Evolutionary conservation across 2,329 filamentous ascomycete genomes (phyloP), one percentile per base, ranked within the genome.

Genomic region (Claviceps cyperi): DNA sequence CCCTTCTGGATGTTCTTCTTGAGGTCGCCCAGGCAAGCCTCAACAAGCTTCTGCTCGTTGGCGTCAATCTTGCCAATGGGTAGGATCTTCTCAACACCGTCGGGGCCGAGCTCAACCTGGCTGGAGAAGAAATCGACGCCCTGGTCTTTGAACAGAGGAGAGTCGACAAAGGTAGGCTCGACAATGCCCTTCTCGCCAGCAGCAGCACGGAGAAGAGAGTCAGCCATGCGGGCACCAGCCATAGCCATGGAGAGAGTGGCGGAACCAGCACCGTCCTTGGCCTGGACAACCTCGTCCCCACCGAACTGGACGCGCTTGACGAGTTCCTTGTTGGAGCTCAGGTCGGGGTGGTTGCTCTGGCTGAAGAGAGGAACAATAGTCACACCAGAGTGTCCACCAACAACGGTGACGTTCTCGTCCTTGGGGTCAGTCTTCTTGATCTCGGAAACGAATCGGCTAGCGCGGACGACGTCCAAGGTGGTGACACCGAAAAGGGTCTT

Each of bases 401-500:
- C 80, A 61, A 98, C 92, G 70, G 87, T 86, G 74, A 98, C 90
- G 71, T 87, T 85, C 84, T 96, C 90, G 69, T 86, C 81, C 66
- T 82, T 81, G 62, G 92, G 92, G 78, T 97, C 84, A 71, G 84
- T 88, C 66, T 70, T 74, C 83, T 94, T 91, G 74, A 94, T 72
- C 80, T 96, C 83, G 64, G 86, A 89, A 74, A 97, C 92, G 82
- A 98, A 98, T 75, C 90, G 88, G 66, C 84, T 90, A 65, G 92
- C 91, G 68, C 92, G 92, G 72, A 98, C 92, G 58, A 97, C 90
- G 65, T 98, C 92, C 65, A 98, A 89, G 65, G 92, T 97, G 74
- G 92, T 98, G 67, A 98, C 92, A 78, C 92, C 92, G 75, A 98
- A 98, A 62, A 98, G 87, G 66, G 86, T 87, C 84, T 94, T 94